Conservation (phyloP, 1,284 basidiomycete genomes). For the Tilletia horrida region DNA sequence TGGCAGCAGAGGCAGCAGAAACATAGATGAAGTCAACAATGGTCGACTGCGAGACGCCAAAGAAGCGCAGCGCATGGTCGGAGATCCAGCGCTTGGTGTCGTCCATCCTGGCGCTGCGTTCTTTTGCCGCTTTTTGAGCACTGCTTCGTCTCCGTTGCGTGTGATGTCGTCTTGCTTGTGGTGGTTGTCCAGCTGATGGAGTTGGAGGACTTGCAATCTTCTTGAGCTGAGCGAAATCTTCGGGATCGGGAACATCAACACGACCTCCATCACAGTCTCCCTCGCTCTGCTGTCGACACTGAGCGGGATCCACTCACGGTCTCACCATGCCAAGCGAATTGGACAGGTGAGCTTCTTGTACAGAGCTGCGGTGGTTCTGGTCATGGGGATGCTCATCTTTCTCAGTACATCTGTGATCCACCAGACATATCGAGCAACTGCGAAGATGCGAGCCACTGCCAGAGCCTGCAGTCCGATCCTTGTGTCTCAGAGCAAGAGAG, state of each 20-base stretch:
- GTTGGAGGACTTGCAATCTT: no score
- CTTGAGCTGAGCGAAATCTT: no score
- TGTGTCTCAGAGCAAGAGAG: slow-evolving; percentile 92
- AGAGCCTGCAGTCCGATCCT: slow-evolving; percentile 53
- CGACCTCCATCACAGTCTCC: neutral
- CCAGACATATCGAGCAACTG: slow-evolving; percentile 46
- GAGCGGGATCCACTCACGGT: neutral
- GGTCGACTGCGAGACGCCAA: slow-evolving; percentile 46
- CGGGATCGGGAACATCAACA: neutral
- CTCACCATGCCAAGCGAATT: slow-evolving; percentile 12
- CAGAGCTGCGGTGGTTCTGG: no score
- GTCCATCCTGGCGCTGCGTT: neutral
- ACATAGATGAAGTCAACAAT: slow-evolving; percentile 46
- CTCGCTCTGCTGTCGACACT: neutral
- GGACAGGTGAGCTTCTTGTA: slow-evolving; percentile 9
- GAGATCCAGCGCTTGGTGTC: slow-evolving; percentile 46
- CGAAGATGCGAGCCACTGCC: slow-evolving; percentile 46
- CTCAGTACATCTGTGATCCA: neutral
- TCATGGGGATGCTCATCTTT: no score
- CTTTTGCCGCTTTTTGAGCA: neutral
- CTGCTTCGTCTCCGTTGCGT: neutral
- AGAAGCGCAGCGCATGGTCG: slow-evolving; percentile 44
- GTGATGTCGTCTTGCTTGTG: neutral
- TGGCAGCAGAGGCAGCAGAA: slow-evolving; percentile 72
- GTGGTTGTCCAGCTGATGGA: neutral